phyloP scores from a whole-genome alignment of 148 eudicot species.

The Amaranthus palmeri region DNA sequence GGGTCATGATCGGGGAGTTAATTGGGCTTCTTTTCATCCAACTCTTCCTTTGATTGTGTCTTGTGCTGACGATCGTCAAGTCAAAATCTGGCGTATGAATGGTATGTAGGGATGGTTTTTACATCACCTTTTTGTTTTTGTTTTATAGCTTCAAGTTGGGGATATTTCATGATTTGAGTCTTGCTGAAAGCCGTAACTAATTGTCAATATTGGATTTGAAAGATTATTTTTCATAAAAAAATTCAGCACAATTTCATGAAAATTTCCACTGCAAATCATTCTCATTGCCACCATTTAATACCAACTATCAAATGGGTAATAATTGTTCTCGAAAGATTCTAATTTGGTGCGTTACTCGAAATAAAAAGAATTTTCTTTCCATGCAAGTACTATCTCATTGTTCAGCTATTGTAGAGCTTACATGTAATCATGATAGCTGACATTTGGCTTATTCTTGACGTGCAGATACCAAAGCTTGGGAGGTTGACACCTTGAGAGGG shows the following conservation, averaged over 20 bases:
- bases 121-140: not conserved
- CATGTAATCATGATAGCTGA: not conserved
- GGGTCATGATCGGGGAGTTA: conserved; percentile 98
- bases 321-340: no score
- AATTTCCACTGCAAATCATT: no score
- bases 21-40: conserved; percentile 96
- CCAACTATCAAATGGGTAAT: no score
- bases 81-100: conserved; percentile 83
- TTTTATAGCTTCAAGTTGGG: not conserved
- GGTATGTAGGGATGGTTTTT: conserved; percentile 33
- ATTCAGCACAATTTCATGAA: no score
- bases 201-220: not conserved
- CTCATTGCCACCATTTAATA: no score
- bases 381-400: not conserved
- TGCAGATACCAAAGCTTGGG: conserved; percentile 98
- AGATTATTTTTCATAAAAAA: not conserved
- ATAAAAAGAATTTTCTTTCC: no score
- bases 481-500: conserved; percentile 88
- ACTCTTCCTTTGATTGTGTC: conserved; percentile 68
- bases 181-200: not conserved
- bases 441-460: not conserved
- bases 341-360: no score
- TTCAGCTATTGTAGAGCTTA: not conserved
- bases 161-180: not conserved
- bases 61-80: conserved; percentile 85